These are phyloP conservation scores for Penicillium sp. DNA, from an alignment of 2,329 filamentous ascomycete species.

Conservation along the genomic window DNA sequence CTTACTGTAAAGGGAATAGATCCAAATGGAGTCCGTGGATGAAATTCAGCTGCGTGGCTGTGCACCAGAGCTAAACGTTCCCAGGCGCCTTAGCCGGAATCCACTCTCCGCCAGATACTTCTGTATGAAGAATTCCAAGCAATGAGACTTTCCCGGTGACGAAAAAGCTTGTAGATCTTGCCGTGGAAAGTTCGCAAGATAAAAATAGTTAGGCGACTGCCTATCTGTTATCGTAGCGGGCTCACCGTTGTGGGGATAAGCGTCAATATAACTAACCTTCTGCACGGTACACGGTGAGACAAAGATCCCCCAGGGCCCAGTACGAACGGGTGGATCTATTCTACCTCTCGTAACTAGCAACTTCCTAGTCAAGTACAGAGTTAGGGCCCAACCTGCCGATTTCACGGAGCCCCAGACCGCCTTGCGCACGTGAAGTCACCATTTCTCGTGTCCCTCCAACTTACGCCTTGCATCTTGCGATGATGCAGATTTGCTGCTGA, in stretches of 20 bases:
- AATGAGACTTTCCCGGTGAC: background rate
- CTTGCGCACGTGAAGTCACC: slow-evolving; percentile 26
- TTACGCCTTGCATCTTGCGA: slow-evolving; percentile 1
- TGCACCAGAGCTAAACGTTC: slow-evolving; percentile 17
- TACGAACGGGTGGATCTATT: slow-evolving; percentile 7
- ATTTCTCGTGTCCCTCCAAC: slow-evolving; percentile 7
- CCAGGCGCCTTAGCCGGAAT: slow-evolving; percentile 3
- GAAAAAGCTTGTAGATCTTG: background rate
- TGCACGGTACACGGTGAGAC: slow-evolving; percentile 6
- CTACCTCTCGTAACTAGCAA: background rate
- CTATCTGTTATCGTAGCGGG: slow-evolving; percentile 20
- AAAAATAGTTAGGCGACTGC: slow-evolving; percentile 8
- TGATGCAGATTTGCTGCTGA: slow-evolving; percentile 7
- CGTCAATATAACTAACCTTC: slow-evolving; percentile 4
- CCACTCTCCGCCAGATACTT: background rate
- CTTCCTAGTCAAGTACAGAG: background rate
- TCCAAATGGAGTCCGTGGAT: slow-evolving; percentile 10
- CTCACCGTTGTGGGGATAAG: slow-evolving; percentile 16
- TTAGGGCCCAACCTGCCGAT: slow-evolving; percentile 4
- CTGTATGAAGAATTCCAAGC: background rate
- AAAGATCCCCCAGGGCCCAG: background rate
- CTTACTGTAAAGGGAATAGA: slow-evolving; percentile 13
- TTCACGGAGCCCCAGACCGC: slow-evolving; percentile 18
- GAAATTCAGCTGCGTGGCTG: slow-evolving; percentile 31
- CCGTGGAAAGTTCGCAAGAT: background rate